phyloP scores from a whole-genome alignment of 345 rosid species.

The Acer campestre region DNA sequence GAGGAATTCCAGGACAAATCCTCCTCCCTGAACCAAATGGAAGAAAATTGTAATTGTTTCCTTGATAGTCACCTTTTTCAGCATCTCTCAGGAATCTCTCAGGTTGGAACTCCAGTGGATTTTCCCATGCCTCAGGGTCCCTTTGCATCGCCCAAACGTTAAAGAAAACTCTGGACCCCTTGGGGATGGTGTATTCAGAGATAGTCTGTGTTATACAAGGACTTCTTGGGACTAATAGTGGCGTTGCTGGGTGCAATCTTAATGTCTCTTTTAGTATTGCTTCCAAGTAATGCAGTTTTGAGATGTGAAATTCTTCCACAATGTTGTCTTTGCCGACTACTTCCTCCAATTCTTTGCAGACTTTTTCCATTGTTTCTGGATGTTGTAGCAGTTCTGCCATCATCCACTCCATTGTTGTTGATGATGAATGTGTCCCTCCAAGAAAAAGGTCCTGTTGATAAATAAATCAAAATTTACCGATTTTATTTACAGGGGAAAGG shows the following conservation, averaged over 20 bases:
- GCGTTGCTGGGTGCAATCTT: conserved; percentile 14
- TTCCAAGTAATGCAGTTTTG: conserved; percentile 6
- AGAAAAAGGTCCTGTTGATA: conserved; percentile 13
- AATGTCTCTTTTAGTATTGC: conserved; percentile 20
- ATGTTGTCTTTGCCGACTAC: conserved; percentile 22
- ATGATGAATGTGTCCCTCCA: conserved; percentile 19
- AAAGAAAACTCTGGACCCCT: conserved; percentile 9
- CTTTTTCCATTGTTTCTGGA: conserved; percentile 14
- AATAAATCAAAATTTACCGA: too few relatives aligned
- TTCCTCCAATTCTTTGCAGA: conserved; percentile 2
- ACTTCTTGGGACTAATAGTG: conserved; percentile 12
- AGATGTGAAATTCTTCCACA: conserved; percentile 20
- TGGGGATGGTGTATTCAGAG: too few relatives aligned
- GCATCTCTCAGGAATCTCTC: too few relatives aligned
- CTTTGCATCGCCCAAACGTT: conserved; percentile 19
- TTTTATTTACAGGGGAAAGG: too few relatives aligned
- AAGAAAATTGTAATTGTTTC: too few relatives aligned
- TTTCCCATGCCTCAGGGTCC: conserved; percentile 15
- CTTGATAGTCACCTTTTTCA: too few relatives aligned
- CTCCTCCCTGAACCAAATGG: too few relatives aligned
- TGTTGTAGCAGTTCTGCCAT: conserved; percentile 23
- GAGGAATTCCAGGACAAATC: conserved; percentile 2
- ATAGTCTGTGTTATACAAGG: neutral
- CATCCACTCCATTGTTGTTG: conserved; percentile 20
- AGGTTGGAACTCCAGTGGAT: conserved; percentile 19